phyloP scores from a whole-genome alignment of 2,329 filamentous ascomycete species.

The Lachnellula hyalina region DNA sequence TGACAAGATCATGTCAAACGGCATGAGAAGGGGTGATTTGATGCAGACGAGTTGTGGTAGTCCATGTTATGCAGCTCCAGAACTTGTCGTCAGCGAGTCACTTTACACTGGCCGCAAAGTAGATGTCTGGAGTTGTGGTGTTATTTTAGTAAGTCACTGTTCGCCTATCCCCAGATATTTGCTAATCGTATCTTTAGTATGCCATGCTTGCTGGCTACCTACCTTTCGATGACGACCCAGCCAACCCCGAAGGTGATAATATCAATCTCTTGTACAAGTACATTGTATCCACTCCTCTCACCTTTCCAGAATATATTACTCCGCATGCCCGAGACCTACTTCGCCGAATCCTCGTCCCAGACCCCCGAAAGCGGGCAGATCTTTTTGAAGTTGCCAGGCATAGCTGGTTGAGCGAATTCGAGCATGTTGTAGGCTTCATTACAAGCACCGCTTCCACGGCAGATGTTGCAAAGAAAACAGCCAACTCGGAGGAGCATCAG shows the following conservation, averaged over 20 bases:
- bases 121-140: conserved; percentile 98
- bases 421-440: conserved; percentile 94
- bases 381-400: conserved; percentile 95
- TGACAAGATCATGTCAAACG: conserved; percentile 70
- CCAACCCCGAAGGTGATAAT: conserved; percentile 97
- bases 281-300: conserved; percentile 93
- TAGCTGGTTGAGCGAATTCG: conserved; percentile 96
- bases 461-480: conserved; percentile 77
- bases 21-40: conserved; percentile 79
- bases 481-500: conserved; percentile 49
- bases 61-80: conserved; percentile 94
- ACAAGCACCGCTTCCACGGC: conserved; percentile 89
- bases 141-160: conserved; percentile 76
- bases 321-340: conserved; percentile 91
- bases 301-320: conserved; percentile 97
- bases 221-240: conserved; percentile 96
- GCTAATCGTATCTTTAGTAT: conserved; percentile 57
- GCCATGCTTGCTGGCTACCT: conserved; percentile 98
- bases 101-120: conserved; percentile 97
- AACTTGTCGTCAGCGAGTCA: conserved; percentile 95
- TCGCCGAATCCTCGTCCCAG: conserved; percentile 87
- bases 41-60: conserved; percentile 99
- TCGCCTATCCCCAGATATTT: background rate
- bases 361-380: conserved; percentile 90
- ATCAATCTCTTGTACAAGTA: conserved; percentile 99